Conservation (phyloP, 805 yeast genomes). For the Kluyveromyces starmeri region DNA sequence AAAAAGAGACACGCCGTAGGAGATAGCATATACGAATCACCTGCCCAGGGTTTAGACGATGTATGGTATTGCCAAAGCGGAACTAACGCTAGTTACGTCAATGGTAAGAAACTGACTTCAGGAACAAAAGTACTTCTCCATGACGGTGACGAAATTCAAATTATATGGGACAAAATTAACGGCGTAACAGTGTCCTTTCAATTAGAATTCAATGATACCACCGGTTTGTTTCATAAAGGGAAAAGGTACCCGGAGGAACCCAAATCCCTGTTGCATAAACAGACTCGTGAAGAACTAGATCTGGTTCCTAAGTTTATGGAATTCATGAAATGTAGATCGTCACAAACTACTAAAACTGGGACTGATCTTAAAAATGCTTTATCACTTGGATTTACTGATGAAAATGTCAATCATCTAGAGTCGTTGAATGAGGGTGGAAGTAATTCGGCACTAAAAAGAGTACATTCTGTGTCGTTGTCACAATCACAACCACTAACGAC, state of each 20-base stretch:
- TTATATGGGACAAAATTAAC: constrained; percentile 53
- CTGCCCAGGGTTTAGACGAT: constrained; percentile 65
- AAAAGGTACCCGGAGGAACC: constrained; percentile 12
- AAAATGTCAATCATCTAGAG: not conserved
- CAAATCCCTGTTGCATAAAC: constrained; percentile 13
- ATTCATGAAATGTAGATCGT: constrained; percentile 11
- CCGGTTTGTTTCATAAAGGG: constrained; percentile 55
- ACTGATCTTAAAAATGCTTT: not conserved
- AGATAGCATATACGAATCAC: constrained; percentile 51
- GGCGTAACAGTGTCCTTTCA: constrained; percentile 45
- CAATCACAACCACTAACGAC: constrained; percentile 23
- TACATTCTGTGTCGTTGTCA: constrained; percentile 21
- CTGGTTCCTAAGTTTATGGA: constrained; percentile 15
- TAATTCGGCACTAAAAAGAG: constrained; percentile 15
- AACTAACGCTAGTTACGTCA: constrained; percentile 71
- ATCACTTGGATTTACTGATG: not conserved
- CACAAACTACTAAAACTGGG: not conserved
- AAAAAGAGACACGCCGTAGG: constrained; percentile 56
- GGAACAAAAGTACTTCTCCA: constrained; percentile 53
- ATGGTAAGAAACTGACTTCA: constrained; percentile 48
- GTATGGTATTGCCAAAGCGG: constrained; percentile 76
- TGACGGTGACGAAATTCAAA: constrained; percentile 56
- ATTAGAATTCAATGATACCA: constrained; percentile 46
- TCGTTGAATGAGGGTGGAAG: not conserved
- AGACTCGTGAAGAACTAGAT: constrained; percentile 20